These are phyloP conservation scores for Dendrocalamus latiflorus DNA, from an alignment of 202 grass and related monocot genomes.

Conservation along the genomic window DNA sequence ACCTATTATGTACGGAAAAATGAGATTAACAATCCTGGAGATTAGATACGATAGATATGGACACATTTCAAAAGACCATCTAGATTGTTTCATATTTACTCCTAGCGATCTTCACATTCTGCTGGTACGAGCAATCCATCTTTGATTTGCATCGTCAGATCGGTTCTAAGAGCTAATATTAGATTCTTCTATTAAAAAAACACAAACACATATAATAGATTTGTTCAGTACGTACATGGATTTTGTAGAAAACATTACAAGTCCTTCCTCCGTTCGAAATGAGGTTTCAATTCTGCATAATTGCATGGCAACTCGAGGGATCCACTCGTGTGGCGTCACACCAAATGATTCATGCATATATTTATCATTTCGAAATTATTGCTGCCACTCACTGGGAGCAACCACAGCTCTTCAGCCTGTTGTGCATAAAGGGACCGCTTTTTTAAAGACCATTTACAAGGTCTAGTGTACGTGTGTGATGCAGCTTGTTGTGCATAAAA, in stretches of 20 bases:
- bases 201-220: no score
- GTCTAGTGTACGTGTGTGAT: no score
- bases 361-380: not conserved
- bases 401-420: no score
- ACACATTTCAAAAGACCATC: not conserved
- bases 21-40: not conserved
- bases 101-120: not conserved
- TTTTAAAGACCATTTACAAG: no score
- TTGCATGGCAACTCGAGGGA: not conserved
- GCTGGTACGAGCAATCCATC: not conserved
- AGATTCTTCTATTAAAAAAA: no score
- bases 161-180: no score
- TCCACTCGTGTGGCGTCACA: no score
- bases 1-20: not conserved
- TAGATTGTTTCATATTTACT: not conserved
- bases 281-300: not conserved
- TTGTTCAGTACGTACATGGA: no score
- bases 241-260: no score
- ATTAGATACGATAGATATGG: not conserved
- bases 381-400: not conserved
- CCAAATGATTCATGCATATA: not conserved
- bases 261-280: not conserved
- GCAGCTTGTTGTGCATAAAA: no score
- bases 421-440: no score
- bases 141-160: not conserved